These are phyloP conservation scores for Candida cerambycidarum DNA, from an alignment of 805 yeast genomes.

Conservation along the genomic window DNA sequence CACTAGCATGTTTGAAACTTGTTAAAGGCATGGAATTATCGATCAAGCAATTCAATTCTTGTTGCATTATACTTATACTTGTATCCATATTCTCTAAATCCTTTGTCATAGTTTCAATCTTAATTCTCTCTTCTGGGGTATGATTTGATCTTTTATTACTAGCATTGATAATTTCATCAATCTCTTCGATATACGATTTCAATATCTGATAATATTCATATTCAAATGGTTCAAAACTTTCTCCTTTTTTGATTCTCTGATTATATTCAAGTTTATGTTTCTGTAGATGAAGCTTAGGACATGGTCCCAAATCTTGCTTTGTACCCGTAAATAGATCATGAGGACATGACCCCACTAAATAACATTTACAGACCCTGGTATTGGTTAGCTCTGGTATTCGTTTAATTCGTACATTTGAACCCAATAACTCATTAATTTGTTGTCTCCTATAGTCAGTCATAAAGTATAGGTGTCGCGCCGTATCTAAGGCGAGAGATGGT, in stretches of 20 bases:
- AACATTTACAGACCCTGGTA: conserved; percentile 70
- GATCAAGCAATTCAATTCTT: conserved; percentile 59
- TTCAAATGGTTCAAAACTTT: conserved; percentile 51
- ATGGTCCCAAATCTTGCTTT: conserved; percentile 77
- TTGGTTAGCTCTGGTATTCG: conserved; percentile 43
- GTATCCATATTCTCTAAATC: conserved; percentile 63
- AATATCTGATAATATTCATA: conserved; percentile 49
- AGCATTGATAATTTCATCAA: conserved; percentile 60
- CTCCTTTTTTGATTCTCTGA: conserved; percentile 39
- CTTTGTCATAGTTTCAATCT: conserved; percentile 51
- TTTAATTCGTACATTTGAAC: conserved; percentile 47
- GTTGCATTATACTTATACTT: conserved; percentile 61
- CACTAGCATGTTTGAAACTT: conserved; percentile 49
- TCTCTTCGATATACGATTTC: conserved; percentile 51
- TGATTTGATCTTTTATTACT: conserved; percentile 68
- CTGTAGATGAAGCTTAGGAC: conserved; percentile 74
- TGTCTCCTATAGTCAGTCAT: conserved; percentile 74
- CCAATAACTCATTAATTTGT: conserved; percentile 80
- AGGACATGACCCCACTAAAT: conserved; percentile 83
- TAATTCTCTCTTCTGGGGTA: conserved; percentile 71
- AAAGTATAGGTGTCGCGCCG: background rate
- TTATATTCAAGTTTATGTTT: conserved; percentile 73
- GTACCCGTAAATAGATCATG: conserved; percentile 81
- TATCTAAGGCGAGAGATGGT: background rate
- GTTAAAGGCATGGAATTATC: conserved; percentile 50